Evolutionary conservation across 192 early-diverging fungal species (phyloP).

Genomic region (Coemansia sp.): DNA sequence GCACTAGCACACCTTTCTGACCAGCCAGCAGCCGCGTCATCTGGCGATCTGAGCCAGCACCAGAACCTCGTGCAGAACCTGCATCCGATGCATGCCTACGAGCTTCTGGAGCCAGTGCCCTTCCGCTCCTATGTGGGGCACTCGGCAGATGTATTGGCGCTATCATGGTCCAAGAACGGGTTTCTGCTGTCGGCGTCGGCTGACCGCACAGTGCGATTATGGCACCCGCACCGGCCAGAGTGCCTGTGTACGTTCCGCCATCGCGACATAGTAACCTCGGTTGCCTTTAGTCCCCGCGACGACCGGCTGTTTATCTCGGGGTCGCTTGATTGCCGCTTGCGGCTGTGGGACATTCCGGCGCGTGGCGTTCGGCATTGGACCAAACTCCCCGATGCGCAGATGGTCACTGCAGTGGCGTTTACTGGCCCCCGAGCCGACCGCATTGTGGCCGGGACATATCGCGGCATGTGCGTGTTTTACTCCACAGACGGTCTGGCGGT

Average conservation of each 20-base stretch:
- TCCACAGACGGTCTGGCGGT: conserved; percentile 74
- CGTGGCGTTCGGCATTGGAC: conserved; percentile 79
- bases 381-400: conserved; percentile 61
- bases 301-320: conserved; percentile 79
- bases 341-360: conserved; percentile 80
- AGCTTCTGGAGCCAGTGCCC: conserved; percentile 65
- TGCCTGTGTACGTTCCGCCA: conserved; percentile 82
- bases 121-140: conserved; percentile 75
- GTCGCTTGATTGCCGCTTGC: conserved; percentile 73
- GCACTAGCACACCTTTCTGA: not conserved
- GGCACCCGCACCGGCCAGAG: conserved; percentile 70
- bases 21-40: not conserved
- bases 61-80: not conserved
- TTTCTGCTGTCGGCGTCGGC: conserved; percentile 79
- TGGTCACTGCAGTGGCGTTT: conserved; percentile 79
- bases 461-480: conserved; percentile 81
- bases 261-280: conserved; percentile 71
- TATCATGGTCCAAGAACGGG: conserved; percentile 72
- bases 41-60: not conserved
- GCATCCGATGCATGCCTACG: conserved; percentile 51
- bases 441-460: conserved; percentile 73
- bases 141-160: conserved; percentile 65
- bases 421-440: conserved; percentile 64
- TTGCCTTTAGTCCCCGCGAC: conserved; percentile 81
- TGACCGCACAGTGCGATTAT: conserved; percentile 83